phyloP scores from a whole-genome alignment of 768 basidiomycete genomes.

The Russula emetica region DNA sequence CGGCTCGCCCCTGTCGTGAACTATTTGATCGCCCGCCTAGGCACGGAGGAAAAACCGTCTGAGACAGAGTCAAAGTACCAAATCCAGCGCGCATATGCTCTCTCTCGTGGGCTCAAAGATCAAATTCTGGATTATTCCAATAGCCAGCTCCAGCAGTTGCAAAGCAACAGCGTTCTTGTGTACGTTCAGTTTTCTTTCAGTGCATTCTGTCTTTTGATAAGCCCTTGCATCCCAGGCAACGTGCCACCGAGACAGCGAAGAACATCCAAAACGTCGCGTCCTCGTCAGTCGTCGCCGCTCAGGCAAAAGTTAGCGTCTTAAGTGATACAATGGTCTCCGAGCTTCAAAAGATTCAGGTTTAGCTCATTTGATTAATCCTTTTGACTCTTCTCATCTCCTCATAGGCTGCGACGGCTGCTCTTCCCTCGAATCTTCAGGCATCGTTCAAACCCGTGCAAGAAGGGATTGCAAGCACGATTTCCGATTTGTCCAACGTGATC shows the following conservation, averaged over 20 bases:
- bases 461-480: conserved; percentile 49
- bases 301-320: conserved; percentile 53
- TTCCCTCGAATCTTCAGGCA: conserved; percentile 51
- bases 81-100: conserved; percentile 66
- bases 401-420: conserved; percentile 51
- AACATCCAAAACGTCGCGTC: conserved; percentile 58
- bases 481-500: conserved; percentile 52
- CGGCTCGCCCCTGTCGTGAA: conserved; percentile 72
- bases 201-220: conserved; percentile 7
- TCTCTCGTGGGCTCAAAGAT: conserved; percentile 61
- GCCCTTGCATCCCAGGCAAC: conserved; percentile 45
- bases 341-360: conserved; percentile 54
- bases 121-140: conserved; percentile 61
- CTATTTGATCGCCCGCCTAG: conserved; percentile 48
- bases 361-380: neutral
- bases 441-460: conserved; percentile 57
- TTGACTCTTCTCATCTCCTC: neutral
- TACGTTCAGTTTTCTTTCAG: conserved; percentile 36
- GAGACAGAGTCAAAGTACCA: conserved; percentile 62
- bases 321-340: conserved; percentile 64
- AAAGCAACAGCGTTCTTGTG: conserved; percentile 61
- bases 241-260: conserved; percentile 63
- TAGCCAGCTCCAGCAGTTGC: conserved; percentile 68
- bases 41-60: conserved; percentile 46
- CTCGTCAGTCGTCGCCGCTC: conserved; percentile 50